These are phyloP conservation scores for Syzygium aromaticum DNA, from an alignment of 345 rosid species.

Conservation along the genomic window DNA sequence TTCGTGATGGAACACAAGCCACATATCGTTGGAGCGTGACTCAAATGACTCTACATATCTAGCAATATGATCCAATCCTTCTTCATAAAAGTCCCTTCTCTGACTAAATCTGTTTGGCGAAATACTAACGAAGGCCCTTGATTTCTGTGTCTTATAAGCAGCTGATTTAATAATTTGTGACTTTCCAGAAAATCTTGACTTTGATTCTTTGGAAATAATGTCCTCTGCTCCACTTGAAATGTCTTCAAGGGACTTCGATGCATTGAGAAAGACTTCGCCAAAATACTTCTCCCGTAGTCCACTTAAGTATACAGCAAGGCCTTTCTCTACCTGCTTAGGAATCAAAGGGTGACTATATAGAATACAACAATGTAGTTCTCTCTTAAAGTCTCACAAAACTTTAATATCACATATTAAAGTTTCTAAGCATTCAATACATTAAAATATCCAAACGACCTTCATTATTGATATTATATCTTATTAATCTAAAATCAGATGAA, in stretches of 20 bases:
- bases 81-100: constrained; percentile 31
- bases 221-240: constrained; percentile 20
- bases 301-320: constrained; percentile 67
- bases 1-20: constrained; percentile 91
- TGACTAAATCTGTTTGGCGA: constrained; percentile 12
- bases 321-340: constrained; percentile 79
- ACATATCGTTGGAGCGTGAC: constrained; percentile 78
- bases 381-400: background rate
- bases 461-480: background rate
- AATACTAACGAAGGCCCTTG: constrained; percentile 19
- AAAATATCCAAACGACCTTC: background rate
- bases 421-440: background rate
- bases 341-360: background rate
- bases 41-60: constrained; percentile 92
- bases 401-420: background rate
- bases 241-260: constrained; percentile 40
- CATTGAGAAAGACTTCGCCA: constrained; percentile 80
- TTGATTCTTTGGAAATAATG: constrained; percentile 23
- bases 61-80: constrained; percentile 83
- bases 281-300: constrained; percentile 93
- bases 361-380: background rate
- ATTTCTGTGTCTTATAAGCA: constrained; percentile 12
- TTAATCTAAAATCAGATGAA: background rate
- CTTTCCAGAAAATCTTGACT: constrained; percentile 10
- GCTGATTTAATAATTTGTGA: constrained; percentile 16